phyloP scores from a whole-genome alignment of 345 rosid species.

The Eucalyptus victrix region DNA sequence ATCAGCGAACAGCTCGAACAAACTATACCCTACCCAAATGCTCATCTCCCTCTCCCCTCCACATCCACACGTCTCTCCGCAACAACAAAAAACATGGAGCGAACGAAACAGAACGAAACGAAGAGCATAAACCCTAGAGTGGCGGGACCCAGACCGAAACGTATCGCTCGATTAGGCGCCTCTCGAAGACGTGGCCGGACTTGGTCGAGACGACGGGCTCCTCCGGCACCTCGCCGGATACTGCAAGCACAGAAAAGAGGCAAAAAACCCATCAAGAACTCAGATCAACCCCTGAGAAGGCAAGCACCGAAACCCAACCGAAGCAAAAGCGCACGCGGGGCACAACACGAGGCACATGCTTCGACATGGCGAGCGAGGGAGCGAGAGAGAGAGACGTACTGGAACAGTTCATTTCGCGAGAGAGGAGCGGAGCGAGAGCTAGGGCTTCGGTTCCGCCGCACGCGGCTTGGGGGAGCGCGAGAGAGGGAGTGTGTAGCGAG shows the following conservation, averaged over 20 bases:
- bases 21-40: neutral
- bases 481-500: neutral
- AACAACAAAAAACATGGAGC: neutral
- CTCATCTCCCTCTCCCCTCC: neutral
- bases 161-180: slow-evolving; percentile 82
- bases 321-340: neutral
- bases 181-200: slow-evolving; percentile 84
- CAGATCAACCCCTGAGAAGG: neutral
- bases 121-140: slow-evolving; percentile 14
- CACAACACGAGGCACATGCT: neutral
- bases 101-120: neutral
- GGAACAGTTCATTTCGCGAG: slow-evolving; percentile 58
- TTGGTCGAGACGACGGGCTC: slow-evolving; percentile 76
- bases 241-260: slow-evolving; percentile 14
- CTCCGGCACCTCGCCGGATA: slow-evolving; percentile 93
- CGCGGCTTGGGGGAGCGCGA: neutral
- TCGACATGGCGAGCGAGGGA: neutral
- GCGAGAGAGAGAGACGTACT: slow-evolving; percentile 20
- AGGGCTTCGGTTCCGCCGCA: slow-evolving; percentile 2
- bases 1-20: neutral
- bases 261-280: neutral
- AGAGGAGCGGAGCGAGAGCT: neutral
- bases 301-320: neutral
- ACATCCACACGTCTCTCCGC: neutral
- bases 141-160: slow-evolving; percentile 27